Conservation (phyloP, 306 rosid genomes). For the Lotus japonicus region DNA sequence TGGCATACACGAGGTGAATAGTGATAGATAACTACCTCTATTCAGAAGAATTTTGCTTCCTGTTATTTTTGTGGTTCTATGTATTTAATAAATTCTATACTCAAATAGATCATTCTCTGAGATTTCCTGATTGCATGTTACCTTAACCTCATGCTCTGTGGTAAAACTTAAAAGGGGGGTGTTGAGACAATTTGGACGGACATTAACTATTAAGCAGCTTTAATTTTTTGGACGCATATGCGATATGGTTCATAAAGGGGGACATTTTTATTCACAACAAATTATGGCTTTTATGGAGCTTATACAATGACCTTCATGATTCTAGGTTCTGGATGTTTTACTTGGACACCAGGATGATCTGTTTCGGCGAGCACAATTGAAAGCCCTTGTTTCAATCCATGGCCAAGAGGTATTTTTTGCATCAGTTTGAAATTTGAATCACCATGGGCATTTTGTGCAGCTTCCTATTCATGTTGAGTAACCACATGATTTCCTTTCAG, state of each 20-base stretch:
- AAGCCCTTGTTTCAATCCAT: slow-evolving; percentile 88
- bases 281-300: slow-evolving; percentile 18
- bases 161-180: background rate
- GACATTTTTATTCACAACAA: background rate
- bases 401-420: slow-evolving; percentile 91
- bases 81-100: too few species aligned
- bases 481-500: slow-evolving; percentile 1
- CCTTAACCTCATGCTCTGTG: background rate
- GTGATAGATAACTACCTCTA: background rate
- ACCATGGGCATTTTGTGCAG: slow-evolving; percentile 41
- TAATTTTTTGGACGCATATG: too few species aligned
- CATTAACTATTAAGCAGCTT: too few species aligned
- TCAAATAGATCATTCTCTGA: too few species aligned
- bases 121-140: background rate
- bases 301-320: slow-evolving; percentile 19
- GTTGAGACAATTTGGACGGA: background rate
- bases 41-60: background rate
- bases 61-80: too few species aligned
- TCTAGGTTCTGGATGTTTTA: slow-evolving; percentile 67
- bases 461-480: slow-evolving; percentile 13
- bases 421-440: slow-evolving; percentile 48
- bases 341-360: slow-evolving; percentile 80
- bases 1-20: background rate
- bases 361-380: slow-evolving; percentile 89
- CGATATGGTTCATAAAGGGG: too few species aligned